Base-by-base conservation (phyloP, 2,329 filamentous ascomycete species). In the Cyphellophora europaea region DNA sequence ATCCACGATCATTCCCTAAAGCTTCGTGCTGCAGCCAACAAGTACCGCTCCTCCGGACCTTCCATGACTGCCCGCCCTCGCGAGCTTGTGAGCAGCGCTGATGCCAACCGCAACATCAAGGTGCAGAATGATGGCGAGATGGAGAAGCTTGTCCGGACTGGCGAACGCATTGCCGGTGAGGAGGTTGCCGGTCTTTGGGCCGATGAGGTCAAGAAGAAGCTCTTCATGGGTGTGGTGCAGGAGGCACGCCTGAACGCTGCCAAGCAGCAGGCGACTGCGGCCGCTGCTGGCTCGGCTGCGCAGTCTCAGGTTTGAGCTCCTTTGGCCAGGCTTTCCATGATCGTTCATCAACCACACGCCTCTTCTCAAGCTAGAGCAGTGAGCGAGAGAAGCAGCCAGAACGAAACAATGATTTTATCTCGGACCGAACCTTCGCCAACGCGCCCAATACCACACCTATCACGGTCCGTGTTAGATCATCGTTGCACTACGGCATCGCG, bases 1-100 rank as follows among this genome's bases (percentile, higher is more conserved):
- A 91, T 98, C 62, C 67, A 79, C 32, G 91, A 98, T 57, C 68
- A 96, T 28, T 82, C 82, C 27, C 75, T 77, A 46, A 95, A 94
- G 64, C 80, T 93, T 47, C 69, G 71, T 47, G 77, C 86, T 45
- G 75, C 77, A 2, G 74, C 66, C 6, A 57, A 59, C 27, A 52
- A 51, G 12, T 52, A 59, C 28, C 52, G 46, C 34, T 50, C 48
- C 27, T 48, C 36, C 13, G 36, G 35, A 19, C 35, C 38, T 4
- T 40, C 19, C 17, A 33, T 45, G 12, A 31, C 36, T 4, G 16
- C 19, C 14, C 29, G 40, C 19, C 35, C 30, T 5, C 38, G 39
- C 33, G 57, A 55, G 27, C 36, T 38, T 37, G 44, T 38, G 3
- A 35, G 35, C 16, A 35, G 27, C 19, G 51, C 52, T 30, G 49